Conservation (phyloP, 140 eudicot genomes). For the Cichorium intybus region DNA sequence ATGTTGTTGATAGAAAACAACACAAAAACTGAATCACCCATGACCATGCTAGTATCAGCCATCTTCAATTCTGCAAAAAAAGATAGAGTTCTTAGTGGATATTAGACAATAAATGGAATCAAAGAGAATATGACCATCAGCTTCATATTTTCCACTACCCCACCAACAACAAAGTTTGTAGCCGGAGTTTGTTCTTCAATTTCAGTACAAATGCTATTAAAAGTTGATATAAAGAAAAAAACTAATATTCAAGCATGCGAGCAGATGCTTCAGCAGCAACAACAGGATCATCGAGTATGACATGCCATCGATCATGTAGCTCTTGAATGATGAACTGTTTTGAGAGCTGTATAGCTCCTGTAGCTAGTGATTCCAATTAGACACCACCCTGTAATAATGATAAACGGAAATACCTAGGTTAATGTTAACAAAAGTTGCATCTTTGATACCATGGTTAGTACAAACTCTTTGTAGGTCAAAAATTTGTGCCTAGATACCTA, state of each 20-base stretch:
- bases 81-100: too few relatives aligned
- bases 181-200: conserved; percentile 18
- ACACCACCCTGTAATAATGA: conserved; percentile 56
- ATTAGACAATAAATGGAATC: too few relatives aligned
- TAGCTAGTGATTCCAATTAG: conserved; percentile 68
- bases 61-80: too few relatives aligned
- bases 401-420: not conserved
- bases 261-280: conserved; percentile 54
- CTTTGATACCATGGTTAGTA: too few relatives aligned
- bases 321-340: conserved; percentile 52
- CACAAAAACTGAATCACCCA: too few relatives aligned
- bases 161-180: conserved; percentile 11
- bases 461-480: not conserved
- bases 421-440: not conserved
- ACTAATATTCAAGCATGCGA: conserved; percentile 50
- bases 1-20: too few relatives aligned
- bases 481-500: too few relatives aligned
- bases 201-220: not conserved
- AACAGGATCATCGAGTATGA: conserved; percentile 53
- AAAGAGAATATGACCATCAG: too few relatives aligned
- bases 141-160: conserved; percentile 18
- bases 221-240: conserved; percentile 29
- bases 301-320: conserved; percentile 66
- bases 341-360: conserved; percentile 67
- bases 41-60: too few relatives aligned